Percentiles rank a stretch among this genome's conserved stretches.
Conservation (phyloP, 1,284 basidiomycete species). For the Apiotrichum brassicae region DNA sequence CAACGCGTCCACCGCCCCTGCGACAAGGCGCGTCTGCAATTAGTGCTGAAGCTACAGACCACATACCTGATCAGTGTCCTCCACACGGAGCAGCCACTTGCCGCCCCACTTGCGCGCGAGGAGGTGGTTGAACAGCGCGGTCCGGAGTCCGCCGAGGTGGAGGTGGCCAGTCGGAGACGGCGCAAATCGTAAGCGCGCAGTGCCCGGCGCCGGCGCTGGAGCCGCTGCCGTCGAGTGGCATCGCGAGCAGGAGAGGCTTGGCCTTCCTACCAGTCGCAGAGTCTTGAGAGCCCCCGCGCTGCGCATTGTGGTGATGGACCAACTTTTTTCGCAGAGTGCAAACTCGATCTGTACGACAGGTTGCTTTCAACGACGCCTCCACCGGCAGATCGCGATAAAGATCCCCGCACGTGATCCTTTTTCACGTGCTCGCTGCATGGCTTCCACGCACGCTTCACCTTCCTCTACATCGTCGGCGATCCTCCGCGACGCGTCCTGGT, state of each 20-base stretch:
- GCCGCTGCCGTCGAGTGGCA: constrained; percentile 10
- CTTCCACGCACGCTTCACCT: too few species aligned
- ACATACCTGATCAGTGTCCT: constrained; percentile 85
- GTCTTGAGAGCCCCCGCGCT: not conserved
- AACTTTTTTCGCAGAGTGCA: not conserved
- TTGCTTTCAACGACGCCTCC: too few species aligned
- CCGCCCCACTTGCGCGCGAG: constrained; percentile 74
- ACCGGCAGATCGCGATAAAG: too few species aligned
- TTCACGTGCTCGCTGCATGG: too few species aligned
- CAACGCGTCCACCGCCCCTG: constrained; percentile 76
- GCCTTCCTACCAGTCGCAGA: too few species aligned
- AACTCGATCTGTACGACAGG: too few species aligned
- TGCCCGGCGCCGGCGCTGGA: not conserved
- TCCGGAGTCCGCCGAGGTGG: constrained; percentile 92
- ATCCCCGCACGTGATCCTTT: too few species aligned
- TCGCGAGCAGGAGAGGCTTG: not conserved
- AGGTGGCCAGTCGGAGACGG: constrained; percentile 93
- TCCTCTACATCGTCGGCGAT: too few species aligned
- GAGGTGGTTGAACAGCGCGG: constrained; percentile 88
- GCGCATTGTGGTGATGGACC: not conserved
- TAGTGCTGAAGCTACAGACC: constrained; percentile 11
- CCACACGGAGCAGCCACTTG: constrained; percentile 80
- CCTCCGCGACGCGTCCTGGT: too few species aligned
- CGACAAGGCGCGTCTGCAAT: constrained; percentile 65
- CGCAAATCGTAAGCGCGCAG: constrained; percentile 69